Base-by-base conservation (phyloP, 1,284 basidiomycete species). In the Cryptococcus hybrid region DNA sequence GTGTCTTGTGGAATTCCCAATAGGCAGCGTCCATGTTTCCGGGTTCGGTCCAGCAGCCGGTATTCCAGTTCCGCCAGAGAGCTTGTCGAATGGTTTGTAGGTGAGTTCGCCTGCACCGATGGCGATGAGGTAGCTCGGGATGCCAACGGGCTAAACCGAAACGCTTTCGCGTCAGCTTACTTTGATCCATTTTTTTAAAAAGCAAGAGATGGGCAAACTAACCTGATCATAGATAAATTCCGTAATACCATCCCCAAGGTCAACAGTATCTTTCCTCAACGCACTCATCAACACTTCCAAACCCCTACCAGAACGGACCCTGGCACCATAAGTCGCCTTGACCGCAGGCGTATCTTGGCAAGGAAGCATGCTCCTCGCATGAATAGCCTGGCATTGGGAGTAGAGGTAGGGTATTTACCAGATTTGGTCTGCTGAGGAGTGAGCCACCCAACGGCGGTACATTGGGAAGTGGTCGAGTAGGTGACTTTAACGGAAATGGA, bases 341-440 rank as follows among this genome's bases (percentile, higher is more conserved):
- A 80, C 69, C 6, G 75, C 75, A 0, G 80, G 80, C 0, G 80
- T 80, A 61, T 76, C 69, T 83, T 93, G 90, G 50, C 89, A 77
- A 0, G 92, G 92, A 0, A 88, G 83, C 52, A 96, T 77, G 1
- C 88, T 83, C 50, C 92, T 84, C 7, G 88, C 88, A 71, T 93
- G 91, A 67, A 92, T 94, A 15, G 94, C 92, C 75, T 97, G 93
- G 71, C 89, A 92, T 77, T 98, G 93, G 58, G 90, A 93, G 82
- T 96, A 97, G 40, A 97, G 80, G 79, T 90, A 97, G 7, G 89
- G 77, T 89, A 87, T 56, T 81, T 80, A 70, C 92, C 90, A 24
- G 89, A 89, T 60, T 92, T 89, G 0, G 94, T 98, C 78, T 97
- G 93, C 61, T 88, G 86, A 65, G 91, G 89, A 40, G 85, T 85